phyloP scores from a whole-genome alignment of 2,329 filamentous ascomycete species.

The Fusarium xyrophilum region DNA sequence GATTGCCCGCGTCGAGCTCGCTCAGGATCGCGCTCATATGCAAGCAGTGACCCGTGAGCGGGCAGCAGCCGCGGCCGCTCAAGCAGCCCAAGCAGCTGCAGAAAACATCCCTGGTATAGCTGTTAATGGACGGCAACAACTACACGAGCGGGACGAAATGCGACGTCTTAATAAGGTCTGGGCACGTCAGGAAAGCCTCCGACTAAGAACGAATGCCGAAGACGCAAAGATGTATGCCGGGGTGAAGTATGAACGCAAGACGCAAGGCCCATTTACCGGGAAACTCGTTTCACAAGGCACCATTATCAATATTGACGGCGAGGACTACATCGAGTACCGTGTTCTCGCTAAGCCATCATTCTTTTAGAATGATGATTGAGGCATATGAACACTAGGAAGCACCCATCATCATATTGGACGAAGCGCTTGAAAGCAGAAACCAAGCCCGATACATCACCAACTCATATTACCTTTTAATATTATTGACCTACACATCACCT shows the following conservation, averaged over 20 bases:
- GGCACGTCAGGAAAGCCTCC: conserved; percentile 59
- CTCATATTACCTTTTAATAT: background rate
- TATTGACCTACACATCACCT: background rate
- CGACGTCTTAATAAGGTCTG: conserved; percentile 63
- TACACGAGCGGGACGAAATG: conserved; percentile 58
- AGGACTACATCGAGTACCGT: conserved; percentile 72
- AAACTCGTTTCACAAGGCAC: conserved; percentile 68
- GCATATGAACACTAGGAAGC: background rate
- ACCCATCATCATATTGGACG: background rate
- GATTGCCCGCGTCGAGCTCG: conserved; percentile 59
- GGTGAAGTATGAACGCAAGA: conserved; percentile 68
- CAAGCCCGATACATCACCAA: background rate
- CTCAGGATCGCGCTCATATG: conserved; percentile 59
- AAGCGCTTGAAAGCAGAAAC: background rate
- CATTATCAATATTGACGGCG: conserved; percentile 69
- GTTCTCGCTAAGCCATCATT: conserved; percentile 70
- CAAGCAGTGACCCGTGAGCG: conserved; percentile 54
- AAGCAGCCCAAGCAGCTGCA: conserved; percentile 44
- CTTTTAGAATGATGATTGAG: conserved; percentile 49
- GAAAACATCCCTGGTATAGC: conserved; percentile 36
- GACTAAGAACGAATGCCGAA: conserved; percentile 53
- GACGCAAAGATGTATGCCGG: conserved; percentile 65
- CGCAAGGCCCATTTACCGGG: conserved; percentile 65
- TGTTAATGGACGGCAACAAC: conserved; percentile 44
- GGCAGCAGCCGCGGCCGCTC: conserved; percentile 44